Conservation (phyloP, 2,329 filamentous ascomycete species). For the Samsoniella hepiali region DNA sequence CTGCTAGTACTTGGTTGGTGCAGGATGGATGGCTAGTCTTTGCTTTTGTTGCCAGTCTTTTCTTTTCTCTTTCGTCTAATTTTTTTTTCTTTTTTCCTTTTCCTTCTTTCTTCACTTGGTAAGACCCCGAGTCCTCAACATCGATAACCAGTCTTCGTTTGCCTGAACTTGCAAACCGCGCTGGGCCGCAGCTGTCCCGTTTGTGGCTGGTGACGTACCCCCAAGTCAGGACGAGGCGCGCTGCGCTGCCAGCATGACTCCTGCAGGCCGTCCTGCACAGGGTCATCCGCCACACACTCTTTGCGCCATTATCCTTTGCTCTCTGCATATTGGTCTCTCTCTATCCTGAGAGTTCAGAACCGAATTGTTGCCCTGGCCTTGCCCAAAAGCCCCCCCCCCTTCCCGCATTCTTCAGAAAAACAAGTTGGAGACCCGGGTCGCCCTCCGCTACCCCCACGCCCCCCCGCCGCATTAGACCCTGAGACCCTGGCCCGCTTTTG, state of each 20-base stretch:
- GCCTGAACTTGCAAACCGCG: neutral
- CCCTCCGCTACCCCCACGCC: constrained; percentile 7
- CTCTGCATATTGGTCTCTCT: neutral
- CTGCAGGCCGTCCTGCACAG: neutral
- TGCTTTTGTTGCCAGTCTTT: neutral
- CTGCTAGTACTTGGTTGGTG: neutral
- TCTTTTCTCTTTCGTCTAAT: no score
- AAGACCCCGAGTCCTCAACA: no score
- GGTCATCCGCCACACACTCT: neutral
- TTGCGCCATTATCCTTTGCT: neutral
- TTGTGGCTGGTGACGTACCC: neutral
- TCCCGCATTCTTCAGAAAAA: neutral
- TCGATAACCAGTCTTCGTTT: neutral
- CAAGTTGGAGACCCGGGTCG: neutral
- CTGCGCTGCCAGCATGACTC: constrained; percentile 10
- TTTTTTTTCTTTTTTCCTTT: neutral
- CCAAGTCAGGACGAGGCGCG: neutral
- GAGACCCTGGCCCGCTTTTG: constrained; percentile 17
- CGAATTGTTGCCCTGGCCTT: neutral
- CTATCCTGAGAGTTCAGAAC: no score
- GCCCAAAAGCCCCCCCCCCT: neutral
- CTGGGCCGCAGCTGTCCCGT: neutral
- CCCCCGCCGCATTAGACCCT: constrained; percentile 14
- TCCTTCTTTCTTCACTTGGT: neutral
- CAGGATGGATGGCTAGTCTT: neutral